These are phyloP conservation scores for Lasiodiplodia citricola DNA, from an alignment of 2,329 filamentous ascomycete genomes.

Conservation along the genomic window DNA sequence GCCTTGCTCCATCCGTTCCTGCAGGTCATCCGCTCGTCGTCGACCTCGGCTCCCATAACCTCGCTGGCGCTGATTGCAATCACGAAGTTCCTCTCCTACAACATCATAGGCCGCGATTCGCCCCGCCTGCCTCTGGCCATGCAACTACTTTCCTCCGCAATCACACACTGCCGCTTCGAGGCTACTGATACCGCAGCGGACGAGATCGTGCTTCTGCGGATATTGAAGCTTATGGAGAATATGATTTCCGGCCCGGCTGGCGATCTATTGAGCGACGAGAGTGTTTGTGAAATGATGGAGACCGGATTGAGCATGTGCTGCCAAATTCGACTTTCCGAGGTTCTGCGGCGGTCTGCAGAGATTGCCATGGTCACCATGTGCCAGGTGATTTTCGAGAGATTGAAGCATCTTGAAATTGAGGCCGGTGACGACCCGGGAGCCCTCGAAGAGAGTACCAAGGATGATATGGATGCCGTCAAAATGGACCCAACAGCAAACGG, in stretches of 20 bases:
- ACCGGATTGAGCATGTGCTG: constrained; percentile 97
- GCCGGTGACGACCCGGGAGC: constrained; percentile 69
- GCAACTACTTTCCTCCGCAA: constrained; percentile 91
- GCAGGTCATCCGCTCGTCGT: constrained; percentile 94
- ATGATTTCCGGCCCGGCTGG: constrained; percentile 95
- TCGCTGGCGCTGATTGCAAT: constrained; percentile 92
- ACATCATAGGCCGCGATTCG: constrained; percentile 81
- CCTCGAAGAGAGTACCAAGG: constrained; percentile 69
- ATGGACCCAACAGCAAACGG: constrained; percentile 81
- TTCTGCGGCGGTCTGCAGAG: constrained; percentile 88
- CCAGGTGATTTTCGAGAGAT: constrained; percentile 93
- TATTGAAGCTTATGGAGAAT: constrained; percentile 96
- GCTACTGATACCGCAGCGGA: constrained; percentile 94
- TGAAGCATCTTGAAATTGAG: constrained; percentile 85
- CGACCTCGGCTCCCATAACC: constrained; percentile 94
- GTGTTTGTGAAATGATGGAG: constrained; percentile 99
- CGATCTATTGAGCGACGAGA: constrained; percentile 93
- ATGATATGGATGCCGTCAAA: constrained; percentile 75
- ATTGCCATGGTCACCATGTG: constrained; percentile 99
- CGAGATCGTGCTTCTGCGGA: constrained; percentile 92
- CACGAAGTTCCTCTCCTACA: constrained; percentile 95
- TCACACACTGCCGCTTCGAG: constrained; percentile 97
- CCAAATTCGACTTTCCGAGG: constrained; percentile 86
- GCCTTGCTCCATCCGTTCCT: constrained; percentile 91
- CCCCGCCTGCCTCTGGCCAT: constrained; percentile 90